Evolutionary conservation across 2,329 filamentous ascomycete species (phyloP).

Genomic region (Ophiostoma perfectum): DNA sequence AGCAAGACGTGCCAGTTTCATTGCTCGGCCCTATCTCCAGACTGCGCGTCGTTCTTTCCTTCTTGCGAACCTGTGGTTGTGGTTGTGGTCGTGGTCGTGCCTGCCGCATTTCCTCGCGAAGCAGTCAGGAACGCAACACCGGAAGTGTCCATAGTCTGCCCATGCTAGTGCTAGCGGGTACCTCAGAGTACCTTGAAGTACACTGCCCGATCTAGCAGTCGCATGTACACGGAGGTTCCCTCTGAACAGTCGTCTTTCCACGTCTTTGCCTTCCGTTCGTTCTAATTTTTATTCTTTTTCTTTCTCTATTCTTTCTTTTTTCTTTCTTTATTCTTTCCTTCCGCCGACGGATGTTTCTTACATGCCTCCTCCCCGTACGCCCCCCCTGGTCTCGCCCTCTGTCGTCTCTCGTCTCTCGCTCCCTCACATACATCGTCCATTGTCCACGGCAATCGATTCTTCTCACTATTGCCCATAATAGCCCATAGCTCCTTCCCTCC

Average conservation of each 20-base stretch:
- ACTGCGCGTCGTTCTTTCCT: neutral
- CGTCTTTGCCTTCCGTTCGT: neutral
- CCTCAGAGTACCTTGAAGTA: neutral
- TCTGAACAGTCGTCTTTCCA: neutral
- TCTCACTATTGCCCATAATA: constrained; percentile 17
- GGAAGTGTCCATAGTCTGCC: constrained; percentile 12
- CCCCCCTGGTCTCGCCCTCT: constrained; percentile 25
- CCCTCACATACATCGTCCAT: constrained; percentile 21
- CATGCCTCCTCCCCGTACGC: constrained; percentile 27
- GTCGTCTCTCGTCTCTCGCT: constrained; percentile 13
- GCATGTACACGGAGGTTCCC: neutral
- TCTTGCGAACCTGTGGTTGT: constrained; percentile 8
- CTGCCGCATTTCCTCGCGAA: constrained; percentile 20
- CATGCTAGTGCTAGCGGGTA: constrained; percentile 12
- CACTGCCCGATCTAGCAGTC: too few relatives aligned
- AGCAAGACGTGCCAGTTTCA: neutral
- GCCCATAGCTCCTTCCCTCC: constrained; percentile 20
- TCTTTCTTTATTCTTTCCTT: constrained; percentile 10
- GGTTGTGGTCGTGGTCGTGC: constrained; percentile 18
- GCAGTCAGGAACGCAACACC: constrained; percentile 18
- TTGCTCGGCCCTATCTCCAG: neutral
- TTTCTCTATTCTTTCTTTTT: constrained; percentile 16
- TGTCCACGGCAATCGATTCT: constrained; percentile 14
- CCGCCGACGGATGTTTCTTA: constrained; percentile 22
- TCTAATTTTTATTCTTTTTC: constrained; percentile 15